These are phyloP conservation scores for Chrysosporium queenslandicum DNA, from an alignment of 2,329 filamentous ascomycete genomes.

Conservation along the genomic window DNA sequence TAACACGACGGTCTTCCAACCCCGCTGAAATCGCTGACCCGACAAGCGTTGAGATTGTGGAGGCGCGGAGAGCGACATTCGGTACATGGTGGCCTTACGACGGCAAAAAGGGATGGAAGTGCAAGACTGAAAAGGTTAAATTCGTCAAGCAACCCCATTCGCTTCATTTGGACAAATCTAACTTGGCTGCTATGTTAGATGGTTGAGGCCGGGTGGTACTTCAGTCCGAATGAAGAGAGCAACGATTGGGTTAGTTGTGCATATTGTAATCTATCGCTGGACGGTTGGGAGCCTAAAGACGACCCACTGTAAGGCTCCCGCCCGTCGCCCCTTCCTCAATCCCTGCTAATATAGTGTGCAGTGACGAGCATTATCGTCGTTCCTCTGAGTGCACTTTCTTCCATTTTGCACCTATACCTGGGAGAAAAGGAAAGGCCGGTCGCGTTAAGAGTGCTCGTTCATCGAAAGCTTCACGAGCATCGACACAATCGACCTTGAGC, in stretches of 20 bases:
- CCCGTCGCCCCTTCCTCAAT: slow-evolving; percentile 20
- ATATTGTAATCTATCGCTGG: slow-evolving; percentile 80
- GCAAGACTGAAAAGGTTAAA: slow-evolving; percentile 73
- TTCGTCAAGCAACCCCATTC: slow-evolving; percentile 14
- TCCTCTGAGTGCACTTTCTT: slow-evolving; percentile 79
- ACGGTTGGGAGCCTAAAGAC: slow-evolving; percentile 90
- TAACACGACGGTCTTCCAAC: slow-evolving; percentile 36
- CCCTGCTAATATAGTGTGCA: slow-evolving; percentile 30
- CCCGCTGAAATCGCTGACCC: slow-evolving; percentile 58
- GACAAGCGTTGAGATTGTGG: slow-evolving; percentile 56
- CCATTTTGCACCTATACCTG: slow-evolving; percentile 52
- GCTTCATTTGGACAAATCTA: slow-evolving; percentile 1
- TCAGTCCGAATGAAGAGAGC: slow-evolving; percentile 70
- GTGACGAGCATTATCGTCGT: slow-evolving; percentile 75
- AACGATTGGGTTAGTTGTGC: slow-evolving; percentile 85
- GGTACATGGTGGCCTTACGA: slow-evolving; percentile 68
- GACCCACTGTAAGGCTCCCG: slow-evolving; percentile 60
- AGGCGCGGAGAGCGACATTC: slow-evolving; percentile 76
- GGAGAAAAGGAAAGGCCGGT: slow-evolving; percentile 42
- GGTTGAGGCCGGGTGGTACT: slow-evolving; percentile 88
- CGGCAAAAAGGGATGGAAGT: slow-evolving; percentile 74
- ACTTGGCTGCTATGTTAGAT: slow-evolving; percentile 44
- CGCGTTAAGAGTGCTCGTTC: slow-evolving; percentile 44
- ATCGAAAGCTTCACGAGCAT: slow-evolving; percentile 62
- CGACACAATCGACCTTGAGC: slow-evolving; percentile 41